Conservation (phyloP, 495 filamentous ascomycete species). For the Aspergillus bridgeri region DNA sequence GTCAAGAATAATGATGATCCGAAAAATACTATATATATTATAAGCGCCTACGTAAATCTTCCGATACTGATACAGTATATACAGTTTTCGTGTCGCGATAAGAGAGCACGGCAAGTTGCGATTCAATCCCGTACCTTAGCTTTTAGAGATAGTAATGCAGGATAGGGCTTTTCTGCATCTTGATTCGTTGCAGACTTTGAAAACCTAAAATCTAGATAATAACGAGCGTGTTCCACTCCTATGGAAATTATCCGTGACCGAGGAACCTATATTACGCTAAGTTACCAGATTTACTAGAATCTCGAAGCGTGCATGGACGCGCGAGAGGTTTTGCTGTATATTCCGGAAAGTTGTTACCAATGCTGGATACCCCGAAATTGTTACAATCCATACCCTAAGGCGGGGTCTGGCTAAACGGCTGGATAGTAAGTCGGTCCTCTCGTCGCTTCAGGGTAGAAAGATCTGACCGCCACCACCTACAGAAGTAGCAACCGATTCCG, state of each 20-base stretch:
- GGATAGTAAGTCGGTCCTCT: conserved; percentile 3
- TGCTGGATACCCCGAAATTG: conserved; percentile 13
- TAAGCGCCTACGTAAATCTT: conserved; percentile 1
- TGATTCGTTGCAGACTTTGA: conserved; percentile 6
- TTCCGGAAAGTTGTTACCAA: conserved; percentile 7
- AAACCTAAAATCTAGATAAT: conserved; percentile 8
- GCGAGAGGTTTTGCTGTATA: conserved; percentile 4
- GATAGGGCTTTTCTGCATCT: conserved; percentile 4
- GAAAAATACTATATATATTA: conserved; percentile 9
- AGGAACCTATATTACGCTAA: conserved; percentile 7
- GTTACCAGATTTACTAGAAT: conserved; percentile 4
- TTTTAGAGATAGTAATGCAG: conserved; percentile 8
- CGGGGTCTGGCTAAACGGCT: conserved; percentile 9
- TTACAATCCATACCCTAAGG: conserved; percentile 9
- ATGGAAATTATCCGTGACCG: conserved; percentile 6
- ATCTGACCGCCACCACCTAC: conserved; percentile 8
- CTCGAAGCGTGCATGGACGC: conserved; percentile 6
- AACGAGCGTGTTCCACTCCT: conserved; percentile 2
- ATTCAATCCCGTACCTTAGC: conserved; percentile 4
- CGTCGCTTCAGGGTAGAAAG: conserved; percentile 1
- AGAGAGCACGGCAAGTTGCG: conserved; percentile 7
- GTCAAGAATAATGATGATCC: conserved; percentile 12
- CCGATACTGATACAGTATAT: background rate
- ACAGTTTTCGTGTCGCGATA: conserved; percentile 9
- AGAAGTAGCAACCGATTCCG: conserved; percentile 10